Percentiles rank a stretch among this genome's conserved stretches.
phyloP scores from a whole-genome alignment of 768 basidiomycete species.

The Russula griseocarnosa region DNA sequence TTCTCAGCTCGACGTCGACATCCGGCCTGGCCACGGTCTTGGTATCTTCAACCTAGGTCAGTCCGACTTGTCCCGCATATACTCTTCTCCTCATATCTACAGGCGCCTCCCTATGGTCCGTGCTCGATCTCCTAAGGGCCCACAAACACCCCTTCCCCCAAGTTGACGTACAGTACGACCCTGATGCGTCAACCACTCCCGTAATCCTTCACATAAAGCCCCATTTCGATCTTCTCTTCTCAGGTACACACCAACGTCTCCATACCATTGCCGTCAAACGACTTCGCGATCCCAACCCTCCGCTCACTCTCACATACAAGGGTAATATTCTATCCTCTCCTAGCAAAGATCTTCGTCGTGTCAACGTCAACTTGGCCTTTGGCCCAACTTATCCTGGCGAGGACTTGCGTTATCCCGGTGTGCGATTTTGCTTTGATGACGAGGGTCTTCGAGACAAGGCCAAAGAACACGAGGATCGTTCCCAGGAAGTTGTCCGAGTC shows the following conservation, averaged over 20 bases:
- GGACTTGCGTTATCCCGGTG: slow-evolving; percentile 73
- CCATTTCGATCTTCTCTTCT: slow-evolving; percentile 82
- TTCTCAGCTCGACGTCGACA: slow-evolving; percentile 67
- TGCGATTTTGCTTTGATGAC: slow-evolving; percentile 82
- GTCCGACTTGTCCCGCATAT: slow-evolving; percentile 30
- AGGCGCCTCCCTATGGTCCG: slow-evolving; percentile 78
- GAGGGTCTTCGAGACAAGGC: slow-evolving; percentile 52
- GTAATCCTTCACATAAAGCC: slow-evolving; percentile 75
- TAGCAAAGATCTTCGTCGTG: slow-evolving; percentile 56
- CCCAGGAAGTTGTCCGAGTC: slow-evolving; percentile 73
- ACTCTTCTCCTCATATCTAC: background rate
- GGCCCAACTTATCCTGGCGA: slow-evolving; percentile 81
- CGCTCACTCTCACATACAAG: slow-evolving; percentile 65
- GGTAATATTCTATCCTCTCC: slow-evolving; percentile 57
- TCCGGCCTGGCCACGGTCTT: slow-evolving; percentile 70
- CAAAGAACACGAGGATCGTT: slow-evolving; percentile 52
- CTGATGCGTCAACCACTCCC: slow-evolving; percentile 66
- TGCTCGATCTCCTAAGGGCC: slow-evolving; percentile 63
- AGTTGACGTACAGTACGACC: slow-evolving; percentile 80
- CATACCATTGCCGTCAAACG: slow-evolving; percentile 72
- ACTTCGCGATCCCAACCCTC: slow-evolving; percentile 62
- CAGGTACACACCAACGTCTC: slow-evolving; percentile 70
- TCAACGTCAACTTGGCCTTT: slow-evolving; percentile 67
- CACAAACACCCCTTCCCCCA: slow-evolving; percentile 71
- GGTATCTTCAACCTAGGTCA: slow-evolving; percentile 68